A percentile compares a stretch with the other conserved stretches of the same genome.
Evolutionary conservation across 306 rosid genomes (phyloP).

Genomic region (Ziziphus jujuba): DNA sequence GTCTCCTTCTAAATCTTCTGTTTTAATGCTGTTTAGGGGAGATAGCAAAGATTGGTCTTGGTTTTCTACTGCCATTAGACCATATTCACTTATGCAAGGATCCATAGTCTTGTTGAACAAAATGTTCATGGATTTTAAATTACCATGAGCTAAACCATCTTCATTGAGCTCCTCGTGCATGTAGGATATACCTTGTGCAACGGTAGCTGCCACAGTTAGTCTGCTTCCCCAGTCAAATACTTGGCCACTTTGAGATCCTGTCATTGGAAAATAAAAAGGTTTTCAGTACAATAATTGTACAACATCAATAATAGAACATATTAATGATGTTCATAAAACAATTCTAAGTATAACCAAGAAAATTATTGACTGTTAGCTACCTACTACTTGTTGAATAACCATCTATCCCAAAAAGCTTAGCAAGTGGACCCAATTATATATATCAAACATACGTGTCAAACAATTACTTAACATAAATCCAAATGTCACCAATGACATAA

Average conservation of each 20-base stretch:
- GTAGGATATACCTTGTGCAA: slow-evolving; percentile 56
- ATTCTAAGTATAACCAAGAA: not conserved
- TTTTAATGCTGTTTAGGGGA: slow-evolving; percentile 13
- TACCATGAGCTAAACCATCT: slow-evolving; percentile 58
- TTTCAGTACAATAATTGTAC: too few relatives aligned
- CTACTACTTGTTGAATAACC: not conserved
- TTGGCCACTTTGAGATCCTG: slow-evolving; percentile 52
- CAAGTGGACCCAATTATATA: too few relatives aligned
- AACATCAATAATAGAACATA: not conserved
- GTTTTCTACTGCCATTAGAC: slow-evolving; percentile 50
- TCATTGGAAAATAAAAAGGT: too few relatives aligned
- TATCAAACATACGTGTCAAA: too few relatives aligned
- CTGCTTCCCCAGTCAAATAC: slow-evolving; percentile 66
- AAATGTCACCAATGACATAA: too few relatives aligned
- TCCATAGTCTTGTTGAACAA: slow-evolving; percentile 59
- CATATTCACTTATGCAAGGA: slow-evolving; percentile 67
- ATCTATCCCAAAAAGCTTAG: too few relatives aligned
- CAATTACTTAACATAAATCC: too few relatives aligned
- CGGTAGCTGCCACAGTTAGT: slow-evolving; percentile 46
- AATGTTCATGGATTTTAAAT: slow-evolving; percentile 73
- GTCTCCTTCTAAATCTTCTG: slow-evolving; percentile 16
- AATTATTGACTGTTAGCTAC: not conserved
- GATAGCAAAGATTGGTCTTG: slow-evolving; percentile 28
- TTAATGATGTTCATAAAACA: not conserved
- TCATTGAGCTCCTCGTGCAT: slow-evolving; percentile 59